Conservation (phyloP, 148 eudicot genomes). For the Heliosperma pusillum region DNA sequence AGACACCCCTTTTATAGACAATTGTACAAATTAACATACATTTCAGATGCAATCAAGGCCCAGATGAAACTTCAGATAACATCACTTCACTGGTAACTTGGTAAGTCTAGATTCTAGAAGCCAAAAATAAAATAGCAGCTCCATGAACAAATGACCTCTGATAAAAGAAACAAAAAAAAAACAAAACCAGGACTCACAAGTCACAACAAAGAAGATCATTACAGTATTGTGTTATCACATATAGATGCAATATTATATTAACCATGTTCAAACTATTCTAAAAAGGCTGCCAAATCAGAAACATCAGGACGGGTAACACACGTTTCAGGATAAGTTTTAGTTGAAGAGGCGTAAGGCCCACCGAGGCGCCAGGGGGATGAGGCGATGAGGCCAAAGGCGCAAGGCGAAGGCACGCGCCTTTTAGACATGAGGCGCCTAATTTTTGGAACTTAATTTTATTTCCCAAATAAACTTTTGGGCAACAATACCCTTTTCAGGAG, state of each 20-base stretch:
- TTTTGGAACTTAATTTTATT: too few species aligned
- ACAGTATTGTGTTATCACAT: neutral
- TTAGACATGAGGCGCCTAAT: too few species aligned
- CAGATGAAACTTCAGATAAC: neutral
- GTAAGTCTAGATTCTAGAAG: constrained; percentile 9
- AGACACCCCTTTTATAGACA: neutral
- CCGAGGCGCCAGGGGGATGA: too few species aligned
- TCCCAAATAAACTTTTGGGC: too few species aligned
- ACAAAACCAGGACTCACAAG: neutral
- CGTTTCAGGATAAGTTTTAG: constrained; percentile 1
- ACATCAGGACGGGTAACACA: neutral
- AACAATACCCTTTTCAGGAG: too few species aligned
- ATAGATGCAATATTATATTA: too few species aligned
- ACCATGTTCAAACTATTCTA: neutral
- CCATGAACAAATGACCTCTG: neutral
- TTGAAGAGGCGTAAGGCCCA: too few species aligned
- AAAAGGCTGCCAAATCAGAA: neutral
- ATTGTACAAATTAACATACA: neutral
- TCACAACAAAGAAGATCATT: neutral
- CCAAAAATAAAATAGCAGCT: neutral
- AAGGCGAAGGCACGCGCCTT: too few species aligned
- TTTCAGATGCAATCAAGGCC: neutral
- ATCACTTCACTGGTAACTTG: neutral
- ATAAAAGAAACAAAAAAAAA: neutral
- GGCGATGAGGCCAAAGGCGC: too few species aligned